Percentiles rank a stretch among this genome's conserved stretches.
Evolutionary conservation across 169 alveolate species (phyloP).

Genomic region (Plasmodium ovale): DNA sequence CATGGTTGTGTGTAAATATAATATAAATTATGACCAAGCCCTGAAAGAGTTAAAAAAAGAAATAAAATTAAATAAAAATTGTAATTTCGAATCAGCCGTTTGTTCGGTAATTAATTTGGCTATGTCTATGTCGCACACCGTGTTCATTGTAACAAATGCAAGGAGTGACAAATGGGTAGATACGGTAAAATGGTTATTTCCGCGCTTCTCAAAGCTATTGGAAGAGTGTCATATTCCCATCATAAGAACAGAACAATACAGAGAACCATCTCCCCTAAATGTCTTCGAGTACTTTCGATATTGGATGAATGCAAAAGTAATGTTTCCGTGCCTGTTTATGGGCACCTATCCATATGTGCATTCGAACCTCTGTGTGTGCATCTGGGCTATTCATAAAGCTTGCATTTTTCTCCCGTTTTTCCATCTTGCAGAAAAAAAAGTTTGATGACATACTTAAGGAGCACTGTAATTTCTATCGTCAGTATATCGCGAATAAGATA

Average conservation of each 20-base stretch:
- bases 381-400: no score
- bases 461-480: conserved; percentile 49
- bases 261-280: conserved; percentile 82
- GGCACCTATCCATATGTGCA: no score
- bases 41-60: conserved; percentile 78
- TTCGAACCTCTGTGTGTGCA: no score
- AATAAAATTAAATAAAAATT: conserved; percentile 79
- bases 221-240: conserved; percentile 81
- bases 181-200: conserved; percentile 85
- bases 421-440: conserved; percentile 77
- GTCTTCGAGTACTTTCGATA: conserved; percentile 83
- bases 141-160: conserved; percentile 89
- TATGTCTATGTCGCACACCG: conserved; percentile 80
- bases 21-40: conserved; percentile 70
- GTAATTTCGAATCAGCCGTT: conserved; percentile 79
- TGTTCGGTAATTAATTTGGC: conserved; percentile 80
- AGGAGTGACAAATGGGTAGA: conserved; percentile 86
- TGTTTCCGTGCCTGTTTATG: no score
- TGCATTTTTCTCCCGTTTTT: not conserved
- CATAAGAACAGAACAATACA: conserved; percentile 81
- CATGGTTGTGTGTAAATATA: conserved; percentile 40
- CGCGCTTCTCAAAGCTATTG: conserved; percentile 81
- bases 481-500: conserved; percentile 45
- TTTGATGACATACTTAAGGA: conserved; percentile 77
- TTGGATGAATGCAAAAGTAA: conserved; percentile 89